Evolutionary conservation across 2,329 filamentous ascomycete genomes (phyloP), one percentile per base, ranked within the genome.

Genomic region (Plectosphaerella plurivora): DNA sequence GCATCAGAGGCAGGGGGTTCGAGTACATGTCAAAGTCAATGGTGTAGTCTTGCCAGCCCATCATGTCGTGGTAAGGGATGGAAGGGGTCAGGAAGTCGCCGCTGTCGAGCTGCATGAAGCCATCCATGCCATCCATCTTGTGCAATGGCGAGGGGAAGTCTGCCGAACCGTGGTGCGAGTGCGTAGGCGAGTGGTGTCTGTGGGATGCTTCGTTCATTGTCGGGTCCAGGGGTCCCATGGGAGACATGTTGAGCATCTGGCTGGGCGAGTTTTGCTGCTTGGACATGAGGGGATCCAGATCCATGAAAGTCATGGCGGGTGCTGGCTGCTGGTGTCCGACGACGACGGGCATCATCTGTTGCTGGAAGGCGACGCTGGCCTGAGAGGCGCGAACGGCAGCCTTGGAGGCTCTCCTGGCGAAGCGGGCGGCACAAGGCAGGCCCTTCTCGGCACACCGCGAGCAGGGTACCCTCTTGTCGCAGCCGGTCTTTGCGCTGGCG

Each of bases 381-480:
- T 76, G 73, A 4, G 73, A 72, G 2, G 70, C 72, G 16, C 75
- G 67, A 12, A 72, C 60, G 2, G 73, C 73, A 3, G 69, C 72
- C 59, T 80, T 81, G 25, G 74, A 74, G 2, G 77, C 75, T 33
- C 78, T 68, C 22, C 78, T 68, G 2, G 78, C 77, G 61, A 74
- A 81, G 14, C 78, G 68, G 2, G 75, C 72, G 5, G 71, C 71
- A 53, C 70, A 72, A 45, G 59, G 51, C 18, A 65, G 56, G 28
- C 64, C 65, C 55, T 67, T 72, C 57, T 70, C 67, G 44, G 60
- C 60, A 51, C 70, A 72, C 24, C 70, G 61, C 22, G 68, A 68
- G 55, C 70, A 73, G 2, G 70, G 69, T 11, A 62, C 60, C 28
- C 64, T 65, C 57, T 69, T 70, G 54, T 73, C 69, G 51, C 70